Evolutionary conservation across 441 rosid genomes (phyloP).

Genomic region (Kokia cookei): DNA sequence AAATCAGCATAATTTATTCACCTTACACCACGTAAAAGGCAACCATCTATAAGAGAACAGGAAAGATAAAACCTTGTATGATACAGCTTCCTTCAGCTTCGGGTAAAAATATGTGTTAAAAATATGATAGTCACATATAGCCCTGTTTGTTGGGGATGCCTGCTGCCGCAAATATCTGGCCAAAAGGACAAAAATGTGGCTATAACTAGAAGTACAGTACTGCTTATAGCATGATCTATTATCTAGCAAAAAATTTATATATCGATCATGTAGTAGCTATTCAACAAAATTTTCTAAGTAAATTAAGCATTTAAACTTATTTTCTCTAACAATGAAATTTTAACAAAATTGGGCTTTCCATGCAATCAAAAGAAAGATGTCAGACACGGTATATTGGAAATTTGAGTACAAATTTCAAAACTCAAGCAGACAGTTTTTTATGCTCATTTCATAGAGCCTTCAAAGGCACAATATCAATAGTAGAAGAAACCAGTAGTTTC

Average conservation of each 20-base stretch:
- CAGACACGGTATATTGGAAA: background rate
- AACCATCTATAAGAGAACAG: background rate
- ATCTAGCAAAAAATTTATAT: background rate
- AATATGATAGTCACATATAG: constrained; percentile 55
- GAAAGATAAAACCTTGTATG: constrained; percentile 49
- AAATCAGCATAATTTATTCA: background rate
- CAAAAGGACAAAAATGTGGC: constrained; percentile 8
- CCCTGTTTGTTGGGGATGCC: constrained; percentile 42
- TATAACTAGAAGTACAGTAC: background rate
- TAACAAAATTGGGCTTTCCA: background rate
- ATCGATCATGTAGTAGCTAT: background rate
- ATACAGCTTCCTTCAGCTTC: constrained; percentile 75
- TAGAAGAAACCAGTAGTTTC: background rate
- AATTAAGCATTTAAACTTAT: background rate
- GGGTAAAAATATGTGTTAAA: constrained; percentile 87
- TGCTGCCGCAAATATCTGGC: constrained; percentile 66
- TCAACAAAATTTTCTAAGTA: background rate
- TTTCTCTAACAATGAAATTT: background rate
- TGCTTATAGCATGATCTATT: background rate
- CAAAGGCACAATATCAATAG: background rate
- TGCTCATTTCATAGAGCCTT: background rate
- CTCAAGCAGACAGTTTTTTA: background rate
- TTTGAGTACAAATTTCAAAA: background rate
- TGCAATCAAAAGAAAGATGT: background rate
- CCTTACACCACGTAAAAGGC: background rate